Percentiles rank a stretch among this genome's conserved stretches.
phyloP scores from a whole-genome alignment of 345 rosid genomes.

The Rubroshorea leprosula region DNA sequence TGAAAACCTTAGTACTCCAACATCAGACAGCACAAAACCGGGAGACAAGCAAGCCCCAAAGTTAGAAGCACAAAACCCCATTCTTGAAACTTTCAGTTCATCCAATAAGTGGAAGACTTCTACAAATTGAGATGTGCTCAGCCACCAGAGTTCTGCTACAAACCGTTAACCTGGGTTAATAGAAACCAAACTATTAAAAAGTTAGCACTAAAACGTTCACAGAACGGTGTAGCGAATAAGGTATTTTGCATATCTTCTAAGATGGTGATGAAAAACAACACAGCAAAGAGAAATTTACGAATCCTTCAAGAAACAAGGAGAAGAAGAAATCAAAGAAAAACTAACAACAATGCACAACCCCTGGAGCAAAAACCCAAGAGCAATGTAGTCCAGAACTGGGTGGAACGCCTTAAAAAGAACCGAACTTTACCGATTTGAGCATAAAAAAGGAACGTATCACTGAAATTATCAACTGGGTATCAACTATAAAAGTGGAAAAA shows the following conservation, averaged over 20 bases:
- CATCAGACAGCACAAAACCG: constrained; percentile 4
- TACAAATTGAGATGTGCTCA: neutral
- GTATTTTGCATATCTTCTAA: too few relatives aligned
- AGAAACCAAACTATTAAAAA: too few relatives aligned
- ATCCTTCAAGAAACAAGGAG: neutral
- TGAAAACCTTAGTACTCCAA: neutral
- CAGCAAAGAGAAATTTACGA: too few relatives aligned
- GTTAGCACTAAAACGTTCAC: too few relatives aligned
- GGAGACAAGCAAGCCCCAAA: constrained; percentile 10
- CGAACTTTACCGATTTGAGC: neutral
- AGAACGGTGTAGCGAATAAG: too few relatives aligned
- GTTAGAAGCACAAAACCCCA: constrained; percentile 1
- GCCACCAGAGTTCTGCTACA: neutral
- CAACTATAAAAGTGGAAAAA: neutral
- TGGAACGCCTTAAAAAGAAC: neutral
- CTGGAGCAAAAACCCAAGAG: neutral
- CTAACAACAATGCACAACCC: neutral
- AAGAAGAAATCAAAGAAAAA: too few relatives aligned
- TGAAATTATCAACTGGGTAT: constrained; percentile 6
- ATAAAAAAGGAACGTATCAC: neutral
- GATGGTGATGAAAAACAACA: too few relatives aligned
- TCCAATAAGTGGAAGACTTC: neutral
- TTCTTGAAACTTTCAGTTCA: constrained; percentile 7
- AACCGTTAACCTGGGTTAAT: too few relatives aligned
- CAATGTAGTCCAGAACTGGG: too few relatives aligned